A percentile compares a stretch with the other conserved stretches of the same genome.
phyloP scores from a whole-genome alignment of 306 rosid genomes.

The Lupinus albus region DNA sequence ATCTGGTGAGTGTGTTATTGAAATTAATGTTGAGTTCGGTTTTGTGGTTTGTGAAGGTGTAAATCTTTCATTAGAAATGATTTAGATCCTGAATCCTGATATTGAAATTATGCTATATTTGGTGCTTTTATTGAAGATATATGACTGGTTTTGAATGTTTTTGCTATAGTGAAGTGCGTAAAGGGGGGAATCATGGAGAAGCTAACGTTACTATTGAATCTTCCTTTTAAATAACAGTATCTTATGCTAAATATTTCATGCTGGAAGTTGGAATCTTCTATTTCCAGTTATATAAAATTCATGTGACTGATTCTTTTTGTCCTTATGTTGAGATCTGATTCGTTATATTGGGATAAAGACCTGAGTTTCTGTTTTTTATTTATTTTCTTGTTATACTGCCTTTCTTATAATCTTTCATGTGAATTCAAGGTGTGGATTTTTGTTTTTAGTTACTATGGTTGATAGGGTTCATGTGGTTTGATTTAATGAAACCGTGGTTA shows the following conservation, averaged over 20 bases:
- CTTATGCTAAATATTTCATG: background rate
- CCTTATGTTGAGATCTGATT: slow-evolving; percentile 31
- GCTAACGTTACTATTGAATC: background rate
- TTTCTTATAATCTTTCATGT: background rate
- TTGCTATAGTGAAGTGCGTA: background rate
- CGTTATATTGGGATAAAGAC: background rate
- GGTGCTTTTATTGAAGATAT: background rate
- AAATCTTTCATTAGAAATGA: background rate
- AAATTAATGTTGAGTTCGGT: background rate
- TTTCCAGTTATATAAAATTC: slow-evolving; percentile 13
- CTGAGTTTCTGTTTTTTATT: background rate
- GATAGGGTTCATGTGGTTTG: slow-evolving; percentile 11
- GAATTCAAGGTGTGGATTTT: background rate
- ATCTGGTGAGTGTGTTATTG: slow-evolving; percentile 60
- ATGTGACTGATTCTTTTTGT: background rate
- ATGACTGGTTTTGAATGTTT: background rate
- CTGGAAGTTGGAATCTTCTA: background rate
- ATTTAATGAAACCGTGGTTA: background rate
- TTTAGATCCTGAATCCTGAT: slow-evolving; percentile 24
- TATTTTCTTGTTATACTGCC: background rate
- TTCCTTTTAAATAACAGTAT: background rate
- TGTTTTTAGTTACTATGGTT: slow-evolving; percentile 5
- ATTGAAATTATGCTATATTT: slow-evolving; percentile 1
- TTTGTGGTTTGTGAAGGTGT: background rate
- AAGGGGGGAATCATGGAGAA: background rate